phyloP scores from a whole-genome alignment of 371 early-diverging fungal genomes.

The Funneliformis caledonium region DNA sequence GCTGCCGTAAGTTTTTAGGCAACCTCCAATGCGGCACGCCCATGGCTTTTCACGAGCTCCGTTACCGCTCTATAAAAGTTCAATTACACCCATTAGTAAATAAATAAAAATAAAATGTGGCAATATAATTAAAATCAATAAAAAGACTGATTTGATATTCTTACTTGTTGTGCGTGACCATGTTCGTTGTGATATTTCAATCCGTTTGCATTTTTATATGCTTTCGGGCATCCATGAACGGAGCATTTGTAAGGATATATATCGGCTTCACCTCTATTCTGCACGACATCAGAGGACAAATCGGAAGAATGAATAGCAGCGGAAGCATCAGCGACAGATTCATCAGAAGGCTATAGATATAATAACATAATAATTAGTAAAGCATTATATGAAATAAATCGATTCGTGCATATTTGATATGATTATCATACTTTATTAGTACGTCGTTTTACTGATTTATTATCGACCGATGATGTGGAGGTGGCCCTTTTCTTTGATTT shows the following conservation, averaged over 20 bases:
- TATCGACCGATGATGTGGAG: background rate
- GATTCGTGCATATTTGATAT: background rate
- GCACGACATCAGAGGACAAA: background rate
- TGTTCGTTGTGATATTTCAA: conserved; percentile 93
- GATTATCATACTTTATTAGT: background rate
- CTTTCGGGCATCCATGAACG: conserved; percentile 85
- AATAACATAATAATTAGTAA: background rate
- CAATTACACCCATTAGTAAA: background rate
- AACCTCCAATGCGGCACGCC: background rate
- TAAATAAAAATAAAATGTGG: background rate
- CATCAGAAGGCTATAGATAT: background rate
- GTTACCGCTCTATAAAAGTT: background rate
- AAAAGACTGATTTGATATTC: background rate
- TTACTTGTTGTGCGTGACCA: conserved; percentile 68
- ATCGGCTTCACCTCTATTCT: background rate
- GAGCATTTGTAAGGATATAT: conserved; percentile 74
- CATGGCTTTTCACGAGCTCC: conserved; percentile 14
- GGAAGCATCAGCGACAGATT: background rate
- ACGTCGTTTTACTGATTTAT: background rate
- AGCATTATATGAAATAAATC: background rate
- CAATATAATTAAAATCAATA: background rate
- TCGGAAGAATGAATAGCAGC: background rate
- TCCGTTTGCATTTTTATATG: conserved; percentile 98
- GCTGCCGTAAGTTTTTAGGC: conserved; percentile 13
- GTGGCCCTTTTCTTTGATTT: background rate